These are phyloP conservation scores for Neospermospora avenae DNA, from an alignment of 2,329 filamentous ascomycete species.

Conservation along the genomic window DNA sequence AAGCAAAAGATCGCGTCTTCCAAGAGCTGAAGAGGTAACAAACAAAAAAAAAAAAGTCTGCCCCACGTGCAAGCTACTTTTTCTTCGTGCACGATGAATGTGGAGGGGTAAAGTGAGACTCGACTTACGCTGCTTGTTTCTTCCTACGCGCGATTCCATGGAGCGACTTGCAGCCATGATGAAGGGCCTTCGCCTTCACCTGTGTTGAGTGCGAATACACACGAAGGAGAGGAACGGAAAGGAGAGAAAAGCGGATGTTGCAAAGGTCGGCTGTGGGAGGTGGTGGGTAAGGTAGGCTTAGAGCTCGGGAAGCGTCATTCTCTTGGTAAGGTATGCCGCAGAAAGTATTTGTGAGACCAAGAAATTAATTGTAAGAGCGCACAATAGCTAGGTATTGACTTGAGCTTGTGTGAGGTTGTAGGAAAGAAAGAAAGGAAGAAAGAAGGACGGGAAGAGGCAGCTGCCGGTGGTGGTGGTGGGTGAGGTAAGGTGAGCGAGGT, in stretches of 20 bases:
- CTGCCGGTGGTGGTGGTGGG: neutral
- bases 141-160: slow-evolving; percentile 73
- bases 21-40: neutral
- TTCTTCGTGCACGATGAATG: neutral
- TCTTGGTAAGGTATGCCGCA: slow-evolving; percentile 11
- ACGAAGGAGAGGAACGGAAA: neutral
- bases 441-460: neutral
- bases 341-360: neutral
- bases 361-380: neutral
- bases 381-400: neutral
- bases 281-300: slow-evolving; percentile 20
- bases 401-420: neutral
- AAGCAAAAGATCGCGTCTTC: slow-evolving; percentile 27
- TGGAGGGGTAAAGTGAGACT: slow-evolving; percentile 11
- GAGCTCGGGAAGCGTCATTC: slow-evolving; percentile 28
- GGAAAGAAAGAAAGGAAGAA: neutral
- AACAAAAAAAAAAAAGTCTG: slow-evolving; percentile 19
- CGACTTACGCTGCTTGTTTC: slow-evolving; percentile 77
- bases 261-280: slow-evolving; percentile 22
- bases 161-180: slow-evolving; percentile 44
- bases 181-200: slow-evolving; percentile 28
- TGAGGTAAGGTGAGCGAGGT: neutral
- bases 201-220: slow-evolving; percentile 17
- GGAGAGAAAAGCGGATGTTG: slow-evolving; percentile 13
- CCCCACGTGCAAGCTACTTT: slow-evolving; percentile 17